phyloP scores from a whole-genome alignment of 306 rosid genomes.

The Cucumis melo region DNA sequence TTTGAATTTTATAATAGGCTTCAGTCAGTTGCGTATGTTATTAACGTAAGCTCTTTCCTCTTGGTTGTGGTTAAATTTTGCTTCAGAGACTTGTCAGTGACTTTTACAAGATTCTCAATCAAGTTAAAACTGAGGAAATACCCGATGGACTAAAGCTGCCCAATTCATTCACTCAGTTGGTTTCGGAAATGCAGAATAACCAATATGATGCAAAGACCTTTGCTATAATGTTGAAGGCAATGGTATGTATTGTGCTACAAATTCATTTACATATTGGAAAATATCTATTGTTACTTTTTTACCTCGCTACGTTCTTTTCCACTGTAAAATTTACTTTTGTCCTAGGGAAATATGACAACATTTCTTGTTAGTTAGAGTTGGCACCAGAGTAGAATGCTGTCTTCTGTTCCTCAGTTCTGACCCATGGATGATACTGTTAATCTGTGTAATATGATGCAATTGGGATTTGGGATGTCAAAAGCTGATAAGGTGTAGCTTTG shows the following conservation, averaged over 20 bases:
- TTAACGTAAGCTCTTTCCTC: constrained; percentile 14
- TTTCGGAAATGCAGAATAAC: constrained; percentile 76
- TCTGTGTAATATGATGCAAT: background rate
- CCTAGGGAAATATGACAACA: background rate
- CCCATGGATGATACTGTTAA: background rate
- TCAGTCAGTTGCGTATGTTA: background rate
- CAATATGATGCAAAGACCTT: constrained; percentile 79
- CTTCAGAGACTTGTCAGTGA: constrained; percentile 80
- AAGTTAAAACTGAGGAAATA: constrained; percentile 72
- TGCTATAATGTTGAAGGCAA: constrained; percentile 73
- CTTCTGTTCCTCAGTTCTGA: background rate
- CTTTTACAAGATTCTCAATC: constrained; percentile 70
- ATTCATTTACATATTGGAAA: background rate
- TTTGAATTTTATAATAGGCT: constrained; percentile 1
- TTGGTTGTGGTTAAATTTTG: constrained; percentile 19
- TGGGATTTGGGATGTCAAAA: background rate
- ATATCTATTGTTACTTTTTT: background rate
- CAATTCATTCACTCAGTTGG: constrained; percentile 66
- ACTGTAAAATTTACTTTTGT: background rate
- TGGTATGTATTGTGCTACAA: constrained; percentile 39
- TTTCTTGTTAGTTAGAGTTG: background rate
- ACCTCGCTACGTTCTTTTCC: background rate
- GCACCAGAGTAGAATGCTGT: background rate
- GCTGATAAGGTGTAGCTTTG: background rate
- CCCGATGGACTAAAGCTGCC: constrained; percentile 69